Conservation (phyloP, 441 rosid genomes). For the Gossypium schwendimanii region DNA sequence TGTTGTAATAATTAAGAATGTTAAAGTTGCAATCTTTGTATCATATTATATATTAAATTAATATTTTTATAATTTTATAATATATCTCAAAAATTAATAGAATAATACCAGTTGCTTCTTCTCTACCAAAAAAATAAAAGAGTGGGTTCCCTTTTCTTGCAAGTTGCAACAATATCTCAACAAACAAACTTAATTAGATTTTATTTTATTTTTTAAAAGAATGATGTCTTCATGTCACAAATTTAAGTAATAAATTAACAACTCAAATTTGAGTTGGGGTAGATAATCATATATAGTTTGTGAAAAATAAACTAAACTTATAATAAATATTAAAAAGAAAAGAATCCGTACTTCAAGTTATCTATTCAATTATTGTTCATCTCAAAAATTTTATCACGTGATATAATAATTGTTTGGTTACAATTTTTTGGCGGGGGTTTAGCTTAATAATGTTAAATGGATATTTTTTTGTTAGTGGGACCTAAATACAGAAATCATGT, state of each 20-base stretch:
- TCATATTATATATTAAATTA: too few species aligned
- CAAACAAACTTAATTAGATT: neutral
- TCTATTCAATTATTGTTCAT: neutral
- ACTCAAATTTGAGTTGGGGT: neutral
- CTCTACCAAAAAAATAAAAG: too few species aligned
- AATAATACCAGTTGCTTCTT: too few species aligned
- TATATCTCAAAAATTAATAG: too few species aligned
- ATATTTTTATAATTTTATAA: too few species aligned
- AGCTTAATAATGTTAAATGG: neutral
- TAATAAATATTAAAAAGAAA: too few species aligned
- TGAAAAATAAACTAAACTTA: neutral
- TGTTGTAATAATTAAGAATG: too few species aligned
- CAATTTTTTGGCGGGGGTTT: neutral
- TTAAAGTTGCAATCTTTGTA: too few species aligned
- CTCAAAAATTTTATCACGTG: neutral
- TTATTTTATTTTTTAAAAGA: neutral
- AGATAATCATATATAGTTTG: neutral
- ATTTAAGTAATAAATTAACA: neutral
- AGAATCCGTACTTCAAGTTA: too few species aligned
- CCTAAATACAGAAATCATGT: neutral
- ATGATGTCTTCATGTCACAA: neutral
- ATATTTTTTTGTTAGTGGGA: neutral
- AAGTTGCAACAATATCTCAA: neutral
- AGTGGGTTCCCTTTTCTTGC: neutral
- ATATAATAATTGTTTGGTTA: neutral